phyloP scores from a whole-genome alignment of 1,284 basidiomycete species.

The Rhodotorula sp. region DNA sequence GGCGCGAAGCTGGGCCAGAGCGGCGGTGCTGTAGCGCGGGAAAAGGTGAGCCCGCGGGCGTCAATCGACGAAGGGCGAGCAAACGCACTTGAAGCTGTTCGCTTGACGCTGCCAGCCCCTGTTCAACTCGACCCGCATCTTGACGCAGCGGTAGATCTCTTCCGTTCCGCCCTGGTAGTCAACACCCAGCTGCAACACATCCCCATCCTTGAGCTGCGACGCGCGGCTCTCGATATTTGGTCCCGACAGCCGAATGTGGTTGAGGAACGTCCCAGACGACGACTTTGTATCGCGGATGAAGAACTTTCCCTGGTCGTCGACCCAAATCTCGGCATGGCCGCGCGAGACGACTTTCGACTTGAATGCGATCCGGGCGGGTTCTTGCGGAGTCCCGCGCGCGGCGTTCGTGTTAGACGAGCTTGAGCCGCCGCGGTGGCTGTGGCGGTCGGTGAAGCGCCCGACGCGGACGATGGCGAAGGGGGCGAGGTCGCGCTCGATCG shows the following conservation, averaged over 20 bases:
- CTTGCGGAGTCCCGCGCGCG: constrained; percentile 54
- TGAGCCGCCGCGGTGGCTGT: constrained; percentile 38
- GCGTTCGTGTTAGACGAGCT: constrained; percentile 52
- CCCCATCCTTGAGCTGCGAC: constrained; percentile 84
- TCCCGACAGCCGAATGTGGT: constrained; percentile 82
- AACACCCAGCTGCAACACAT: constrained; percentile 91
- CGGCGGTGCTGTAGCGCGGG: constrained; percentile 60
- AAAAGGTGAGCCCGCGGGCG: not conserved
- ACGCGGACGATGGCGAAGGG: constrained; percentile 53
- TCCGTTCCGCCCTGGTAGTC: constrained; percentile 98
- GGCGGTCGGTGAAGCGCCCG: constrained; percentile 48
- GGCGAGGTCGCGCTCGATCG: constrained; percentile 77
- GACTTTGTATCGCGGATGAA: constrained; percentile 88
- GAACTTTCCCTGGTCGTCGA: constrained; percentile 59
- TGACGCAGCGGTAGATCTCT: constrained; percentile 96
- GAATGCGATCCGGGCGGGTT: constrained; percentile 79
- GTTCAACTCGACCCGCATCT: constrained; percentile 85
- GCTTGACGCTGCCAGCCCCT: constrained; percentile 78
- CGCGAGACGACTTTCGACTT: constrained; percentile 93
- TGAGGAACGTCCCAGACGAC: constrained; percentile 90
- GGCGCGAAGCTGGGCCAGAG: constrained; percentile 73
- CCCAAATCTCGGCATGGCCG: constrained; percentile 93
- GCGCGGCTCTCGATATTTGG: constrained; percentile 79
- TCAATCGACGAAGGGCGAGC: no score
- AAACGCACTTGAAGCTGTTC: constrained; percentile 90